Evolutionary conservation across 495 filamentous ascomycete genomes (phyloP).

Genomic region (Neurospora sp.): DNA sequence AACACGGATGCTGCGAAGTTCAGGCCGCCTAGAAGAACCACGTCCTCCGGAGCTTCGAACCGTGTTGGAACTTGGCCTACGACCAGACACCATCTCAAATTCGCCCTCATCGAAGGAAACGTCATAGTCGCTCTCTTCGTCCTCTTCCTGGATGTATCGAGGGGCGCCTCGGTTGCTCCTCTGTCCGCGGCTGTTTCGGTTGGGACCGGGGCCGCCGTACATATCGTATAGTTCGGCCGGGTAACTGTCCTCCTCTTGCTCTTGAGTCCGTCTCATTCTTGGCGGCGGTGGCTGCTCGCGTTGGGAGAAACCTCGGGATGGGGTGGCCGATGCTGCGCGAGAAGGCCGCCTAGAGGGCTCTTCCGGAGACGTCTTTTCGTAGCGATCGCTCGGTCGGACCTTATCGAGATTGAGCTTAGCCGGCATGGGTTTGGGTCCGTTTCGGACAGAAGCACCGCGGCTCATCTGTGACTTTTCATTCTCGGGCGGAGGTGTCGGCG

Average conservation of each 20-base stretch:
- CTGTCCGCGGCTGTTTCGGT: constrained; percentile 25
- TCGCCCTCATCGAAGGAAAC: constrained; percentile 60
- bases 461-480: constrained; percentile 47
- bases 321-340: constrained; percentile 27
- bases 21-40: constrained; percentile 36
- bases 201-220: constrained; percentile 40
- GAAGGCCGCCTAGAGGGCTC: constrained; percentile 27
- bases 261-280: constrained; percentile 24
- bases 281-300: constrained; percentile 17
- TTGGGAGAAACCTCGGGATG: constrained; percentile 41
- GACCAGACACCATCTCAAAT: constrained; percentile 68
- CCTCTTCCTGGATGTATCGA: constrained; percentile 64
- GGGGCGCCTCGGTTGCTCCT: constrained; percentile 24
- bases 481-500: constrained; percentile 92
- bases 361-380: constrained; percentile 39
- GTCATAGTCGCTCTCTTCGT: constrained; percentile 61
- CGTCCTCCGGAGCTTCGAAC: constrained; percentile 28
- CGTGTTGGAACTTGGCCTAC: constrained; percentile 30
- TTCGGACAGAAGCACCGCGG: constrained; percentile 45
- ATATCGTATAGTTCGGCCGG: constrained; percentile 62
- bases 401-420: constrained; percentile 46
- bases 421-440: constrained; percentile 42
- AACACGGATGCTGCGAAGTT: constrained; percentile 58
- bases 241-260: constrained; percentile 53
- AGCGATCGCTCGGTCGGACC: constrained; percentile 33